Conservation (phyloP, 2,329 filamentous ascomycete species). For the Cladosporium sp. region DNA sequence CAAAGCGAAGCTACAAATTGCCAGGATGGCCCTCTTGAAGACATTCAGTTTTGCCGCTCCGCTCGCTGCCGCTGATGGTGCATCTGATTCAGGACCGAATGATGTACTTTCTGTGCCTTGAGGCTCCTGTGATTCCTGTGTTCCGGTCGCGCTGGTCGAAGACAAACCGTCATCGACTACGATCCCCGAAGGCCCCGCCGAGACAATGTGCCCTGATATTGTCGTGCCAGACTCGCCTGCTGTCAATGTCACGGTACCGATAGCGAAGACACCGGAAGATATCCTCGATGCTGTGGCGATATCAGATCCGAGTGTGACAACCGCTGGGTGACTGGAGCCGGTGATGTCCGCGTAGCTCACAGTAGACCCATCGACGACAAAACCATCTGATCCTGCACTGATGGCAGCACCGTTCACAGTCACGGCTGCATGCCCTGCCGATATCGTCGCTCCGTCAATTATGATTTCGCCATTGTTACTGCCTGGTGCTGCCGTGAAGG, state of each 20-base stretch:
- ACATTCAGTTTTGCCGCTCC: neutral
- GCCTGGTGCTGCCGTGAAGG: constrained; percentile 9
- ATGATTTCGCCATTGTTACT: neutral
- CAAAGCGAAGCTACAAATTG: neutral
- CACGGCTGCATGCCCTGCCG: neutral
- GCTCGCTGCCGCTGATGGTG: neutral
- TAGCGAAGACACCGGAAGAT: neutral
- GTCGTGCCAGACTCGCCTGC: constrained; percentile 10
- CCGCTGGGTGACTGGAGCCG: neutral
- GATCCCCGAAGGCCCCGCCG: neutral
- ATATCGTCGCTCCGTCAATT: constrained; percentile 7
- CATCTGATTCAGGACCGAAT: neutral
- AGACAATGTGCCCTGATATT: neutral
- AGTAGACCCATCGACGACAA: constrained; percentile 14
- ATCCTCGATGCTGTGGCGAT: constrained; percentile 2
- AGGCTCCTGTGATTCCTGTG: neutral
- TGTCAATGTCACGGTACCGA: constrained; percentile 12
- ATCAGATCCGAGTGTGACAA: neutral
- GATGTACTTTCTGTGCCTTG: neutral
- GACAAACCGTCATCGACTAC: neutral
- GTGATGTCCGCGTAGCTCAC: neutral
- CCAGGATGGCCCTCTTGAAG: neutral
- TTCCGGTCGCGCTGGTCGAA: neutral
- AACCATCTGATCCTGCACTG: constrained; percentile 1
- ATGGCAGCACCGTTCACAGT: neutral